These are phyloP conservation scores for Camptophora hylomeconis DNA, from an alignment of 2,329 filamentous ascomycete species.

Conservation along the genomic window DNA sequence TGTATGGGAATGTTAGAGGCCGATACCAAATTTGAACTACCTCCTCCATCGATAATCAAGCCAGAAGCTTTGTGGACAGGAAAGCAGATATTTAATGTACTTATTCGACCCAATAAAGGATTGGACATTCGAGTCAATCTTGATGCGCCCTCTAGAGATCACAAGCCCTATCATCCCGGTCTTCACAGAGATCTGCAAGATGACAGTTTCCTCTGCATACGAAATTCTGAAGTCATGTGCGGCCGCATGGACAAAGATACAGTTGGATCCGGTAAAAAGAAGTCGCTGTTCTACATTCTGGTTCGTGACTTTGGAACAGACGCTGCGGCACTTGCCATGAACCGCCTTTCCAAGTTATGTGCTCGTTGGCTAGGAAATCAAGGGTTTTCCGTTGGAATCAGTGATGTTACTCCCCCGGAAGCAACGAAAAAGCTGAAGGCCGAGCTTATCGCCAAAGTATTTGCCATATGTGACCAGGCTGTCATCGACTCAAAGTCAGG, in stretches of 20 bases:
- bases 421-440: slow-evolving; percentile 61
- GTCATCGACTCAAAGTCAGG: slow-evolving; percentile 64
- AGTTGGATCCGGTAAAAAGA: slow-evolving; percentile 94
- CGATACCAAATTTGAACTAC: slow-evolving; percentile 65
- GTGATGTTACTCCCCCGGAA: slow-evolving; percentile 76
- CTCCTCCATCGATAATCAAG: slow-evolving; percentile 74
- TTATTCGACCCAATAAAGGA: slow-evolving; percentile 80
- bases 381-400: slow-evolving; percentile 92
- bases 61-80: slow-evolving; percentile 87
- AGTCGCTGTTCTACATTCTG: slow-evolving; percentile 94
- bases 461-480: slow-evolving; percentile 47
- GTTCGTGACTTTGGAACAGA: slow-evolving; percentile 88
- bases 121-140: slow-evolving; percentile 77
- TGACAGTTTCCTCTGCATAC: slow-evolving; percentile 81
- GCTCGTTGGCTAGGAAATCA: slow-evolving; percentile 78
- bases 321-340: slow-evolving; percentile 83
- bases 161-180: slow-evolving; percentile 44
- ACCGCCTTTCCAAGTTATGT: slow-evolving; percentile 78
- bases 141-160: slow-evolving; percentile 82
- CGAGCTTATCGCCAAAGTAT: slow-evolving; percentile 59
- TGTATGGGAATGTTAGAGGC: slow-evolving; percentile 90
- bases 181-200: slow-evolving; percentile 55
- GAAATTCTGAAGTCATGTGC: slow-evolving; percentile 96
- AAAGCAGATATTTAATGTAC: slow-evolving; percentile 86
- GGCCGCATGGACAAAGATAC: slow-evolving; percentile 96